phyloP scores from a whole-genome alignment of 306 rosid genomes.

The Trifolium subterraneum region DNA sequence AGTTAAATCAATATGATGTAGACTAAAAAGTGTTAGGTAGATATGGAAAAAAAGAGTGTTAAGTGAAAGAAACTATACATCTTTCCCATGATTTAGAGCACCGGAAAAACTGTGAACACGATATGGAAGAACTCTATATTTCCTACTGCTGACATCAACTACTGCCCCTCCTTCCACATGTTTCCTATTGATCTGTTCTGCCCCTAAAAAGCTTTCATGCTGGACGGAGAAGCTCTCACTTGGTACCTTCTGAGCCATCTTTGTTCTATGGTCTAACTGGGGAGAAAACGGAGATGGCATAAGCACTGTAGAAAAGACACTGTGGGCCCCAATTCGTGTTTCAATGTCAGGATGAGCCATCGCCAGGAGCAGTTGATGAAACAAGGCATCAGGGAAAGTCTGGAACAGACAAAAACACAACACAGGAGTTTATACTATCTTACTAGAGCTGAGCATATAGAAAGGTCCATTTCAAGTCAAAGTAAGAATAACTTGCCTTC shows the following conservation, averaged over 20 bases:
- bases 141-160: constrained; percentile 38
- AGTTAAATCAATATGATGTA: constrained; percentile 10
- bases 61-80: constrained; percentile 51
- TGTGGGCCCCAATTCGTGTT: constrained; percentile 85
- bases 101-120: constrained; percentile 46
- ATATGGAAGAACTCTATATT: constrained; percentile 46
- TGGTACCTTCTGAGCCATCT: constrained; percentile 44
- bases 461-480: constrained; percentile 31
- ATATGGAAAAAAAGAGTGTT: neutral
- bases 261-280: constrained; percentile 51
- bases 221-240: constrained; percentile 56
- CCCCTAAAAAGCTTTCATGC: constrained; percentile 43
- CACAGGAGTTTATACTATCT: constrained; percentile 37
- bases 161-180: constrained; percentile 45
- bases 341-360: constrained; percentile 92
- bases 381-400: constrained; percentile 94
- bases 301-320: constrained; percentile 75
- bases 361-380: constrained; percentile 86
- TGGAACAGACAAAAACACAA: constrained; percentile 45
- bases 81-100: constrained; percentile 60
- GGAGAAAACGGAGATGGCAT: constrained; percentile 68
- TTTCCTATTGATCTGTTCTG: constrained; percentile 46
- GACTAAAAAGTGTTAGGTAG: constrained; percentile 21
- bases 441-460: constrained; percentile 31
- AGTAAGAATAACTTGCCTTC: constrained; percentile 61